A percentile compares a stretch with the other conserved stretches of the same genome.
phyloP scores from a whole-genome alignment of 768 basidiomycete species.

The Boletus subparvulus region DNA sequence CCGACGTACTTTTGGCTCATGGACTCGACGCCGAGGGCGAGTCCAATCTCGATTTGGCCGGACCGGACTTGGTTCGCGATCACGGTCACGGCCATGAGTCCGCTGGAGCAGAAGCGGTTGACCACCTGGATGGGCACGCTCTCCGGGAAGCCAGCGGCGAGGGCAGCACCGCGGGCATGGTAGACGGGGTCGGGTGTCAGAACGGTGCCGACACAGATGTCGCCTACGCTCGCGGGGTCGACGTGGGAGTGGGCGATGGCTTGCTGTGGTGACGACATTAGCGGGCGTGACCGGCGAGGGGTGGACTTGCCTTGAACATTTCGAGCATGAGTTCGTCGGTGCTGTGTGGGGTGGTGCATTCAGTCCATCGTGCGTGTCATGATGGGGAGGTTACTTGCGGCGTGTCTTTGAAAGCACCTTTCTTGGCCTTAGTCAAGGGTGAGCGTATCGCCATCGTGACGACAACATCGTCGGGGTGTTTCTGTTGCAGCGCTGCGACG shows the following conservation, averaged over 20 bases:
- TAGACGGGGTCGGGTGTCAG: conserved; percentile 64
- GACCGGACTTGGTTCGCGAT: conserved; percentile 74
- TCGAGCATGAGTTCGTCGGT: conserved; percentile 80
- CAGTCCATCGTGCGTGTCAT: not conserved
- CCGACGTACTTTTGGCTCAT: conserved; percentile 71
- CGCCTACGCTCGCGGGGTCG: conserved; percentile 65
- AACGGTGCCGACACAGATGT: conserved; percentile 80
- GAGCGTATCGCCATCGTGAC: conserved; percentile 80
- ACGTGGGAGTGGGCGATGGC: conserved; percentile 56
- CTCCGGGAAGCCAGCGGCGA: conserved; percentile 83
- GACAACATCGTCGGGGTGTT: conserved; percentile 75
- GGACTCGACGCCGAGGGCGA: conserved; percentile 82
- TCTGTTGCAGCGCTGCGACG: conserved; percentile 51
- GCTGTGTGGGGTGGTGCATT: conserved; percentile 36
- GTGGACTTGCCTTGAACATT: conserved; percentile 63
- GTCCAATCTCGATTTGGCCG: conserved; percentile 79
- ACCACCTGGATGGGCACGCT: conserved; percentile 69
- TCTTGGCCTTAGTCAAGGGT: conserved; percentile 73
- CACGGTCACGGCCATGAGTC: conserved; percentile 79
- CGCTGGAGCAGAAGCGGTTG: conserved; percentile 82
- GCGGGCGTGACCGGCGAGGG: not conserved
- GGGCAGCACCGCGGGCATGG: conserved; percentile 68
- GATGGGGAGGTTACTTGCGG: conserved; percentile 38
- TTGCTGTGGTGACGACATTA: conserved; percentile 42
- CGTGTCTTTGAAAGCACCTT: conserved; percentile 73